Conservation (phyloP, 805 yeast genomes). For the Tetrapisispora pingtungensis region DNA sequence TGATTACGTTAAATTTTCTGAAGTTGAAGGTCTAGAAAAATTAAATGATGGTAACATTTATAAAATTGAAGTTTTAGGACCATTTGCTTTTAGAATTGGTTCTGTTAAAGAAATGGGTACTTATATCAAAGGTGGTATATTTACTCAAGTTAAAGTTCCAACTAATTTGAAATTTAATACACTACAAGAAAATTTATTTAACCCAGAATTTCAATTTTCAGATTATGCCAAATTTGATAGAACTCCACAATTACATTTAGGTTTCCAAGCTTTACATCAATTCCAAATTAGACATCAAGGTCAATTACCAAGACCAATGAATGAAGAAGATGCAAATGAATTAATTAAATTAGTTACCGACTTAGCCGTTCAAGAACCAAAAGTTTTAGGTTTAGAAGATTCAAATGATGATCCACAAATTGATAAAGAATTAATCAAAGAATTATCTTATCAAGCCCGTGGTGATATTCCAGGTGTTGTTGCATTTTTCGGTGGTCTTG, state of each 20-base stretch:
- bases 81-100: slow-evolving; percentile 79
- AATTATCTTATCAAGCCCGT: slow-evolving; percentile 71
- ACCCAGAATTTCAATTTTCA: slow-evolving; percentile 70
- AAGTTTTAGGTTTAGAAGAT: slow-evolving; percentile 36
- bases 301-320: slow-evolving; percentile 64
- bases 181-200: slow-evolving; percentile 50
- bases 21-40: slow-evolving; percentile 68
- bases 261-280: slow-evolving; percentile 78
- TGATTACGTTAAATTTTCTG: slow-evolving; percentile 74
- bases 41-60: slow-evolving; percentile 65
- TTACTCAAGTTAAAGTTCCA: slow-evolving; percentile 89
- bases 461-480: slow-evolving; percentile 88
- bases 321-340: slow-evolving; percentile 64
- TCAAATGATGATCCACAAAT: slow-evolving; percentile 35
- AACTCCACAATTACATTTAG: slow-evolving; percentile 82
- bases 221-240: slow-evolving; percentile 94
- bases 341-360: slow-evolving; percentile 49
- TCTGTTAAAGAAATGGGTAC: slow-evolving; percentile 45
- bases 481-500: slow-evolving; percentile 87
- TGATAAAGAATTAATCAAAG: slow-evolving; percentile 55
- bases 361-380: slow-evolving; percentile 43
- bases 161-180: slow-evolving; percentile 49
- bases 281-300: slow-evolving; percentile 57
- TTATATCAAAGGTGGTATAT: slow-evolving; percentile 77
- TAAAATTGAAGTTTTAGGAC: slow-evolving; percentile 81